Evolutionary conservation across 2,329 filamentous ascomycete species (phyloP), one percentile per base, ranked within the genome.

Genomic region (Cryphonectria radicalis): DNA sequence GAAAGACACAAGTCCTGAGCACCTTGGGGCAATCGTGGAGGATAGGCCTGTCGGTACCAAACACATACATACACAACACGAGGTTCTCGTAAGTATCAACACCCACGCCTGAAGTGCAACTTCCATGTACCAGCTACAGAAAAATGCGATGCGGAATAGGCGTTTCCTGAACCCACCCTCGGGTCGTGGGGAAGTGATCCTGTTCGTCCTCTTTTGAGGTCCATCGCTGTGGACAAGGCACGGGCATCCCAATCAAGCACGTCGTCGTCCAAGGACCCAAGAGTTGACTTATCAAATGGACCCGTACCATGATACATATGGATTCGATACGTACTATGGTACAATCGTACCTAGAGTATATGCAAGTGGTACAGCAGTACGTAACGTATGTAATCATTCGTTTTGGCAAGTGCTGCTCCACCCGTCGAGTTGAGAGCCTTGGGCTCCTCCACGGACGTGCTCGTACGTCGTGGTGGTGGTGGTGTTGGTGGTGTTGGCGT

Each of bases 231-330:
- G 19, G 37, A 46, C 42, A 37, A 37, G 62, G 50, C 66, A 60
- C 63, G 50, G 66, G 55, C 35, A 42, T 73, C 66, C 66, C 66
- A 69, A 71, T 71, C 69, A 66, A 68, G 66, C 63, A 32, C 40
- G 28, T 22, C 46, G 43, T 28, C 59, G n/a, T 50, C 46, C 46
- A 22, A 50, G 37, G 42, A 53, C 28, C 28, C 32, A 50, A 65
- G 63, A 43, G 63, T 65, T 5, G 62, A 64, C 62, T 64, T 64
- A 43, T 64, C 62, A 64, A 32, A 25, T 50, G 46, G 37, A 17
- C 42, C 62, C 37, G 40, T 64, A 42, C 62, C 62, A 25, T 13
- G n/a, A 64, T 64, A 64, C 62, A 22, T 42, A 28, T 25, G 62
- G 37, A 3, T 42, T 35, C 13, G 28, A 22, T 37, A 63, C 32